These are phyloP conservation scores for Eucalyptus paniculata DNA, from an alignment of 345 rosid species.

Conservation along the genomic window DNA sequence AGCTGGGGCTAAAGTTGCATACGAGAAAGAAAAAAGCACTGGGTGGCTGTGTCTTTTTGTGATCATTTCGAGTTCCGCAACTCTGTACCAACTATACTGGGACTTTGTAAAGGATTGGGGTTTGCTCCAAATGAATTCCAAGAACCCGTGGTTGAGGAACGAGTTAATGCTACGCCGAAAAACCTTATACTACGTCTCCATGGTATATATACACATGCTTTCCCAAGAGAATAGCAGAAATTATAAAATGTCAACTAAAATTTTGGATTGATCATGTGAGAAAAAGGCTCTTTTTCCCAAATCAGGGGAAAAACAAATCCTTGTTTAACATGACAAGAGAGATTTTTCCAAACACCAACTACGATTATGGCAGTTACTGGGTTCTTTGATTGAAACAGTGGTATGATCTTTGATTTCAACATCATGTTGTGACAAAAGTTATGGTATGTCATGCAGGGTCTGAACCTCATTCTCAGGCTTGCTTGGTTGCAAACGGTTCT, in stretches of 20 bases:
- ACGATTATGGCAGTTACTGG: neutral
- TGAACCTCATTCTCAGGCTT: constrained; percentile 84
- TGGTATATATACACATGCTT: constrained; percentile 36
- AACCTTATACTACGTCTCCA: constrained; percentile 86
- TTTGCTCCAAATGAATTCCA: constrained; percentile 79
- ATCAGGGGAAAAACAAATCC: neutral
- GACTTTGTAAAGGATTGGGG: constrained; percentile 99
- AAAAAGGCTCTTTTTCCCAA: neutral
- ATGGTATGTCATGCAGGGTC: constrained; percentile 37
- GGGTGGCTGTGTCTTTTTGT: constrained; percentile 81
- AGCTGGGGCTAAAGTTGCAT: constrained; percentile 93
- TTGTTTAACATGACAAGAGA: neutral
- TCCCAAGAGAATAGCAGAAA: neutral
- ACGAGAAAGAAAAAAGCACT: constrained; percentile 54
- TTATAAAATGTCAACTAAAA: neutral
- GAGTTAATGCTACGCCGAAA: constrained; percentile 87
- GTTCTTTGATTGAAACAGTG: neutral
- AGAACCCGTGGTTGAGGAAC: constrained; percentile 96
- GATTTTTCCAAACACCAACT: neutral
- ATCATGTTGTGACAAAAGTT: neutral
- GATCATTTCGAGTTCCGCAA: constrained; percentile 72
- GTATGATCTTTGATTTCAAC: neutral
- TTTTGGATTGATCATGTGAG: neutral
- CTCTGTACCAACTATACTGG: constrained; percentile 97
- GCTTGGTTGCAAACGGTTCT: constrained; percentile 96